A percentile compares a stretch with the other conserved stretches of the same genome.
These are phyloP conservation scores for Salix purpurea DNA, from an alignment of 345 rosid genomes.

Conservation along the genomic window DNA sequence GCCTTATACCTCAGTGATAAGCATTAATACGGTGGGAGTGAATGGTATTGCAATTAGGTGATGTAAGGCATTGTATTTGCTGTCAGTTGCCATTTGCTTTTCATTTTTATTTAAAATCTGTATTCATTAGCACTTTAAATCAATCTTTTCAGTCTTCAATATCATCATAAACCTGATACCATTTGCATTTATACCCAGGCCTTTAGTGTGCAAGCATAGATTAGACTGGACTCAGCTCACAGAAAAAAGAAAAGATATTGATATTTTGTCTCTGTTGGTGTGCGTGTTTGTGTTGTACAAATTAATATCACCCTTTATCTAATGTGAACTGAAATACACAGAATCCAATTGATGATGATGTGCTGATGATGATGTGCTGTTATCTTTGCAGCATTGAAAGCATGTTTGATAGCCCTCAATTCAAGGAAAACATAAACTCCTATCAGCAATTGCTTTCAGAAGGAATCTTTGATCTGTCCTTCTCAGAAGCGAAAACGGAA, in stretches of 20 bases:
- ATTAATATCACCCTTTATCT: background rate
- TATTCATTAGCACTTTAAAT: background rate
- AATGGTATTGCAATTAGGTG: background rate
- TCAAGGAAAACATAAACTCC: conserved; percentile 69
- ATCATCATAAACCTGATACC: background rate
- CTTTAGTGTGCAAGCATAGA: background rate
- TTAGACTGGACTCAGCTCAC: background rate
- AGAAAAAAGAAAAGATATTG: background rate
- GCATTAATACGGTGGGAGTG: background rate
- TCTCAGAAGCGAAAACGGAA: conserved; percentile 49
- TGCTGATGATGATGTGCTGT: conserved; percentile 18
- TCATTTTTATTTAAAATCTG: background rate
- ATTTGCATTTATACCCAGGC: background rate
- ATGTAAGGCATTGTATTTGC: background rate
- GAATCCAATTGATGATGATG: conserved; percentile 11
- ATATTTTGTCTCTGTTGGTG: background rate
- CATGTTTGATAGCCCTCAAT: conserved; percentile 80
- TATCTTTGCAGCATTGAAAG: conserved; percentile 55
- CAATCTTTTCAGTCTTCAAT: background rate
- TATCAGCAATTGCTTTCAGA: conserved; percentile 69
- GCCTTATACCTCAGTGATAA: background rate
- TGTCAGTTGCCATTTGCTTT: background rate
- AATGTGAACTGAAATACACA: background rate
- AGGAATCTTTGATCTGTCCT: conserved; percentile 72
- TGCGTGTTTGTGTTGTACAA: background rate